Evolutionary conservation across 495 filamentous ascomycete genomes (phyloP), one percentile per base, ranked within the genome.

Genomic region (Penicillium longicatenatum): DNA sequence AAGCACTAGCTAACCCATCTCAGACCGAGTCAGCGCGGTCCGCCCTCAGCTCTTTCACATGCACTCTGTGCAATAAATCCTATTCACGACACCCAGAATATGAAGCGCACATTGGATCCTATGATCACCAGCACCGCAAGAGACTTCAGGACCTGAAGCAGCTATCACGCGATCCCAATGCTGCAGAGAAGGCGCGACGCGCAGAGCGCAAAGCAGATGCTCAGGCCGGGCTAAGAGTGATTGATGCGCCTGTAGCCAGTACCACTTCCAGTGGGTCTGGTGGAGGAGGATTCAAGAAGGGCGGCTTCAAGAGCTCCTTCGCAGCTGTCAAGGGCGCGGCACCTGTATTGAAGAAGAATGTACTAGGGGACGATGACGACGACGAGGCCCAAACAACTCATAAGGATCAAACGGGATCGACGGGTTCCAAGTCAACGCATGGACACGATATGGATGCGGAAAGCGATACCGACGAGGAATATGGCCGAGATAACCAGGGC

Each of bases 41-140:
- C 64, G 93, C 93, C 6, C 79, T 89, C n/a, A 90, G 89, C 62
- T 84, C 90, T 26, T 97, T 98, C 77, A 92, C 90, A 73, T 98
- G 82, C 54, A 79, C 78, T 9, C 73, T 86, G 17, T 86, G 83
- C 70, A 77, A 77, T 52, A 86, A 86, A 60, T 84, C 83, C 14
- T 86, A 86, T 61, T 79, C 76, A 4, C 82, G 83, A 20, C 80
- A 84, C 55, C 83, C 84, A 2, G 83, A 86, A 59, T 85, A 81
- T 52, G 83, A 85, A 71, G 83, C 83, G 9, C 83, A 86, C 62
- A 84, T 86, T 61, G 75, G 74, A 10, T 82, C 79, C 39, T 86
- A 86, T 61, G 83, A 86, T 59, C 83, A 86, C 57, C 81, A 84
- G 54, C 83, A 86, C 60, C 83, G 81, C 62, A 84, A 84, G 69